Evolutionary conservation across 2,329 filamentous ascomycete species (phyloP).

Genomic region (Davidsoniella eucalypti): DNA sequence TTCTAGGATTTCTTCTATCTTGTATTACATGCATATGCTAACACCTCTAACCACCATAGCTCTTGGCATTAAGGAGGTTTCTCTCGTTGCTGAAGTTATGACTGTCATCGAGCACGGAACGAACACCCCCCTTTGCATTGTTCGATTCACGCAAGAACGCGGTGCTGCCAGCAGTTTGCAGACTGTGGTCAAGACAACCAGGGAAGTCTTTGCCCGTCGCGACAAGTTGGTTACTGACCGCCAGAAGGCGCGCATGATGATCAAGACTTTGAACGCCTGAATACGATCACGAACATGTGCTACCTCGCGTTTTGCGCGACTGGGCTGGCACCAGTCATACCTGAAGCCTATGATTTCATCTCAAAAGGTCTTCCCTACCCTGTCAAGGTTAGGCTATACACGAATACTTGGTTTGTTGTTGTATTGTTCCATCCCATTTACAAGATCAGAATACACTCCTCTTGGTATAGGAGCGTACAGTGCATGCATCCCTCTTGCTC

Average conservation of each 20-base stretch:
- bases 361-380: no score
- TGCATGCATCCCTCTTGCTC: no score
- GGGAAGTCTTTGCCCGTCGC: slow-evolving; percentile 47
- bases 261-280: slow-evolving; percentile 35
- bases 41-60: slow-evolving; percentile 28
- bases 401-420: no score
- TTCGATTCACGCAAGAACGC: slow-evolving; percentile 74
- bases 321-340: no score
- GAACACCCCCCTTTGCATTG: slow-evolving; percentile 59
- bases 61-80: slow-evolving; percentile 70
- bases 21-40: no score
- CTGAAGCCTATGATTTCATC: neutral
- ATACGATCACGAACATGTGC: no score
- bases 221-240: slow-evolving; percentile 53
- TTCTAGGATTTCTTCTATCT: no score
- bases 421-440: no score
- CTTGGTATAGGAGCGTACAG: no score
- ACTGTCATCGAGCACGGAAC: slow-evolving; percentile 75
- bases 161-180: slow-evolving; percentile 87
- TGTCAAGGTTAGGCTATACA: no score
- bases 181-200: slow-evolving; percentile 62
- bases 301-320: no score
- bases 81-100: slow-evolving; percentile 75
- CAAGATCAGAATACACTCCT: no score
- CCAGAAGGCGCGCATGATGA: slow-evolving; percentile 54